Conservation (phyloP, 805 yeast species). For the Candida endomychidarum region DNA sequence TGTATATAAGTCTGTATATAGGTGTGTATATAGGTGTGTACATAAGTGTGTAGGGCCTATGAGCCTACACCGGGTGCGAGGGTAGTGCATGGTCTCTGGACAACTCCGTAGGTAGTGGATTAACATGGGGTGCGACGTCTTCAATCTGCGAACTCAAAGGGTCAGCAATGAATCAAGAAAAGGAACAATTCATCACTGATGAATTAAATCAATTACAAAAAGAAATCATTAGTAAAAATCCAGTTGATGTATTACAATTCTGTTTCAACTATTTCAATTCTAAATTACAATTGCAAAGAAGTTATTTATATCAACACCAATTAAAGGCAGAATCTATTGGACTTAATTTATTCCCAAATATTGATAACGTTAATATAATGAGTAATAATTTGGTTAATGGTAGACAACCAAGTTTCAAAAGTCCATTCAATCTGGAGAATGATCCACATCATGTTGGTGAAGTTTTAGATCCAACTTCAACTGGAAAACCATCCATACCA, state of each 20-base stretch:
- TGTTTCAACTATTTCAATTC: conserved; percentile 70
- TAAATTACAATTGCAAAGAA: conserved; percentile 60
- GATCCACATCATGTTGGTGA: conserved; percentile 55
- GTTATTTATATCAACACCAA: conserved; percentile 51
- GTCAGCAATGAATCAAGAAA: conserved; percentile 9
- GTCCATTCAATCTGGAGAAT: conserved; percentile 51
- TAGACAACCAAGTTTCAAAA: conserved; percentile 52
- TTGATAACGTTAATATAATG: conserved; percentile 32
- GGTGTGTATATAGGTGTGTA: too few relatives aligned
- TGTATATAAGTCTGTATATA: too few relatives aligned
- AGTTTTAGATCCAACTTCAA: conserved; percentile 5
- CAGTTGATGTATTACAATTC: conserved; percentile 70
- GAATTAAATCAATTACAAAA: conserved; percentile 65
- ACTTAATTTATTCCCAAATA: conserved; percentile 44
- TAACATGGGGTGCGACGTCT: too few relatives aligned
- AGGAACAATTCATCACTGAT: conserved; percentile 25
- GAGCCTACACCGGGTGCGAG: too few relatives aligned
- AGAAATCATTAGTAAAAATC: conserved; percentile 52
- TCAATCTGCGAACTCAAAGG: conserved; percentile 1
- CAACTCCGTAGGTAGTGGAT: too few relatives aligned
- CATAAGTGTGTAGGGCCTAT: too few relatives aligned
- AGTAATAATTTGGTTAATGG: conserved; percentile 26
- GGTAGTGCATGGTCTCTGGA: too few relatives aligned
- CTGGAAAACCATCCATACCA: conserved; percentile 22
- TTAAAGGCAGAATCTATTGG: conserved; percentile 51